phyloP scores from a whole-genome alignment of 306 rosid species.

The Dalbergia cochinchinensis region DNA sequence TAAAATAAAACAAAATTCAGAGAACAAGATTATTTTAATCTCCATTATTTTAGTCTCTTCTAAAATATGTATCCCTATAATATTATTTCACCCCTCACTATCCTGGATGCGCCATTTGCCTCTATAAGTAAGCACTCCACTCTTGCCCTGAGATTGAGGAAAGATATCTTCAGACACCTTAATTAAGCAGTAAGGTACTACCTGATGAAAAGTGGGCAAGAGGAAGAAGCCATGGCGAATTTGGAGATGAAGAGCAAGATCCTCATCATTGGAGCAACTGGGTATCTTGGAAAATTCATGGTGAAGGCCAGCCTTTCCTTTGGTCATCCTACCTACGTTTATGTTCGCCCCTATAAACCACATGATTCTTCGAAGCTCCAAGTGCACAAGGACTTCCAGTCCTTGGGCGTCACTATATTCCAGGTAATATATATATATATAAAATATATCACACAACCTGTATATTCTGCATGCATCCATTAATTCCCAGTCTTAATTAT shows the following conservation, averaged over 20 bases:
- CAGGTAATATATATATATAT: constrained; percentile 37
- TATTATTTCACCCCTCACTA: not conserved
- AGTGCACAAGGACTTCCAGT: constrained; percentile 41
- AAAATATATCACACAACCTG: no score
- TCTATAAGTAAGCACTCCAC: not conserved
- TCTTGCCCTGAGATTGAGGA: not conserved
- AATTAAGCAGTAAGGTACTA: no score
- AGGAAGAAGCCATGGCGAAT: not conserved
- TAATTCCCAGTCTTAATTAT: no score
- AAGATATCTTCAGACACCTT: no score
- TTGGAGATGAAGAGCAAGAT: not conserved
- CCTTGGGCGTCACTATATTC: constrained; percentile 56
- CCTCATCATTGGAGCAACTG: constrained; percentile 48
- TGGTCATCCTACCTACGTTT: constrained; percentile 55
- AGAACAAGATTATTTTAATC: no score
- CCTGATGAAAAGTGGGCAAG: not conserved
- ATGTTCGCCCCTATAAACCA: constrained; percentile 45
- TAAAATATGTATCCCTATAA: no score
- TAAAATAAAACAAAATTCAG: no score
- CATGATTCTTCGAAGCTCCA: constrained; percentile 45
- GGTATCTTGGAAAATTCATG: constrained; percentile 58
- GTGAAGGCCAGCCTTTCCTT: constrained; percentile 54
- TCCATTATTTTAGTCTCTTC: no score
- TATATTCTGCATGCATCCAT: no score
- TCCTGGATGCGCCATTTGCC: not conserved